Base-by-base conservation (phyloP, 108 stramenopile species). In the Nitzschia palea region DNA sequence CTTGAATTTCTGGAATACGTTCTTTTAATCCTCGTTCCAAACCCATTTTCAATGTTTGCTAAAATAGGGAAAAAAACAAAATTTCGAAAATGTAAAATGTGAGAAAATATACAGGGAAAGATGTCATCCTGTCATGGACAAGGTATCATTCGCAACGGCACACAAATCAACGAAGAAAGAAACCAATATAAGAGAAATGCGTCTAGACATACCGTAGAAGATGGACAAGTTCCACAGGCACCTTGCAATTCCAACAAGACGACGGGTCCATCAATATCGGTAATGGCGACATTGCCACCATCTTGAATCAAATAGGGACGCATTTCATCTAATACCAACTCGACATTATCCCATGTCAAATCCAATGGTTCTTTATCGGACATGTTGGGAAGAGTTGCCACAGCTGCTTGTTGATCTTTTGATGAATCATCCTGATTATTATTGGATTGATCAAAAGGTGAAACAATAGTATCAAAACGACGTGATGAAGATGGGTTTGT, bases 1-100 rank as follows among this genome's bases (percentile, higher is more conserved):
- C 93, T 68, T 90, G 85, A 67, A 98, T 98, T 82, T 98, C 98
- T 6, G 98, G 98, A 47, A 98, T 98, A 12, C 80, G 67, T 48
- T 74, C 95, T 56, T 71, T 73, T 44, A 98, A 80, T 27, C 92
- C 79, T 45, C 95, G 74, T 67, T 98, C 97, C 58, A 98, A 86
- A 44, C 98, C 98, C 98, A 98, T 97, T 78, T 97, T 97, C 95
- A 98, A 96, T 31, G 97, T 98, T 86, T 95, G 94, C 59, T 60
- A 26, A 1, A 34, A 17, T 10, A 60, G 20, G 18, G 27, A n/a
- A 40, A 59, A 37, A 25, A 0, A 34, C 6, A 56, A 56, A 34
- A 29, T 6, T n/a, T n/a, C n/a, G n/a, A n/a, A n/a, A n/a, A n/a
- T n/a, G n/a, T n/a, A n/a, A n/a, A n/a, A n/a, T n/a, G n/a, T n/a